A percentile compares a stretch with the other conserved stretches of the same genome.
phyloP scores from a whole-genome alignment of 2,329 filamentous ascomycete species.

The Aspergillus viridinutans region DNA sequence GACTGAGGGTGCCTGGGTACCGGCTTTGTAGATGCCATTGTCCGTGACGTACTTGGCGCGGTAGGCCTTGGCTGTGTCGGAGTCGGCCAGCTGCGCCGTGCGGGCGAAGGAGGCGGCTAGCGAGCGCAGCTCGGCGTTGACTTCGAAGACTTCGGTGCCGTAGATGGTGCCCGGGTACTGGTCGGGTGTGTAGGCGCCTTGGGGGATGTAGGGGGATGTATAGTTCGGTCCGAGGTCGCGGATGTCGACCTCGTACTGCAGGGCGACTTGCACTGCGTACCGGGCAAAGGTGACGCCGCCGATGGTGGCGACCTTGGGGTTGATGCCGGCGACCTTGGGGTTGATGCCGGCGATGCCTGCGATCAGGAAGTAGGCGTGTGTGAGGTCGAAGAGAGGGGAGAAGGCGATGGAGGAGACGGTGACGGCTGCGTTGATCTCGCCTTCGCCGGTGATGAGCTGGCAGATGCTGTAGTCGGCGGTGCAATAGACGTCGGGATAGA shows the following conservation, averaged over 20 bases:
- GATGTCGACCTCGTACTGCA: slow-evolving; percentile 71
- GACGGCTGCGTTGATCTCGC: slow-evolving; percentile 70
- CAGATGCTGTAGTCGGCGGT: slow-evolving; percentile 59
- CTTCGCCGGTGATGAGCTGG: slow-evolving; percentile 64
- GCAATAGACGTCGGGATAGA: slow-evolving; percentile 64
- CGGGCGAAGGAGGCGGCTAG: slow-evolving; percentile 50
- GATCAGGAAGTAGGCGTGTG: slow-evolving; percentile 65
- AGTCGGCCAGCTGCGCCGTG: slow-evolving; percentile 52
- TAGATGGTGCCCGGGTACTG: slow-evolving; percentile 59
- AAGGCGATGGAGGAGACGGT: slow-evolving; percentile 62
- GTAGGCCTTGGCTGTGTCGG: slow-evolving; percentile 48
- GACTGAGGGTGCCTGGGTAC: slow-evolving; percentile 50
- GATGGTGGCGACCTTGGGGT: slow-evolving; percentile 62
- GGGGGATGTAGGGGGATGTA: slow-evolving; percentile 65
- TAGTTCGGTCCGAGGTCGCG: slow-evolving; percentile 64
- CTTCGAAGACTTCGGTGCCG: slow-evolving; percentile 66
- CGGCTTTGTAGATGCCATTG: slow-evolving; percentile 36
- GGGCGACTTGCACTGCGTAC: slow-evolving; percentile 68
- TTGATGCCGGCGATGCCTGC: slow-evolving; percentile 72
- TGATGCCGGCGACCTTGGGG: slow-evolving; percentile 68
- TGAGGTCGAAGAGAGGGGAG: slow-evolving; percentile 60
- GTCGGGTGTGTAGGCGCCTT: slow-evolving; percentile 53
- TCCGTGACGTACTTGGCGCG: slow-evolving; percentile 48
- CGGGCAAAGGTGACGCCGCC: slow-evolving; percentile 63
- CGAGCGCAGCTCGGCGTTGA: slow-evolving; percentile 57